Evolutionary conservation across 1,284 basidiomycete species (phyloP).

Genomic region (Lentinula novae-zelandiae): DNA sequence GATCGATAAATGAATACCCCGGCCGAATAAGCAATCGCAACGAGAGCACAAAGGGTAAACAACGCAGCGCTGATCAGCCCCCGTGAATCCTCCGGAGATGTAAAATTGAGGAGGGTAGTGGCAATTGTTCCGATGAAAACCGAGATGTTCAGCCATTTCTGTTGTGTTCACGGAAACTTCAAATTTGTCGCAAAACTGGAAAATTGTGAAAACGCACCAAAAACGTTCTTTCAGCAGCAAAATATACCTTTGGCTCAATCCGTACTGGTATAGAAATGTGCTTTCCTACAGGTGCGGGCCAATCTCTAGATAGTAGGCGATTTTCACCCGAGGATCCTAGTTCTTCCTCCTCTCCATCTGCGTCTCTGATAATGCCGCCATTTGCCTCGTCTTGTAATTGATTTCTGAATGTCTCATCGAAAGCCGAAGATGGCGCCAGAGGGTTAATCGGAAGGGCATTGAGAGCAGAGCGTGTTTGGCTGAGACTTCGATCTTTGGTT

Average conservation of each 20-base stretch:
- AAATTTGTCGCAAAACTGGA: slow-evolving; percentile 9
- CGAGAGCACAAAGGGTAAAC: slow-evolving; percentile 89
- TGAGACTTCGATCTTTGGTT: slow-evolving; percentile 16
- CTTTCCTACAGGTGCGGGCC: slow-evolving; percentile 85
- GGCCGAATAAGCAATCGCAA: slow-evolving; percentile 87
- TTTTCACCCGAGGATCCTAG: slow-evolving; percentile 39
- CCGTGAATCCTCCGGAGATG: slow-evolving; percentile 67
- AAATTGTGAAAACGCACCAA: slow-evolving; percentile 47
- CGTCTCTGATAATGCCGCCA: slow-evolving; percentile 34
- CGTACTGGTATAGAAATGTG: slow-evolving; percentile 90
- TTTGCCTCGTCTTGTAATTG: slow-evolving; percentile 41
- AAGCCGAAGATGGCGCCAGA: slow-evolving; percentile 74
- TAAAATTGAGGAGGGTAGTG: slow-evolving; percentile 88
- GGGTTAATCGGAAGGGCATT: slow-evolving; percentile 71
- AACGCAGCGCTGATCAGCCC: slow-evolving; percentile 83
- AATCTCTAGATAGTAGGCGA: slow-evolving; percentile 65
- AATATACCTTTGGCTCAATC: slow-evolving; percentile 97
- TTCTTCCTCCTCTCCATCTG: slow-evolving; percentile 37
- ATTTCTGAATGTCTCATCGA: slow-evolving; percentile 76
- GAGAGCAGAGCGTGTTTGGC: slow-evolving; percentile 24
- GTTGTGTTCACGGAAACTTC: slow-evolving; percentile 13
- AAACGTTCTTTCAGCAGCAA: slow-evolving; percentile 94
- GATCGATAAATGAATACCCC: slow-evolving; percentile 88
- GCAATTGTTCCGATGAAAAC: slow-evolving; percentile 89
- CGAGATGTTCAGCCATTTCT: slow-evolving; percentile 95